A percentile compares a stretch with the other conserved stretches of the same genome.
phyloP scores from a whole-genome alignment of 2,329 filamentous ascomycete genomes.

The Claviceps africana region DNA sequence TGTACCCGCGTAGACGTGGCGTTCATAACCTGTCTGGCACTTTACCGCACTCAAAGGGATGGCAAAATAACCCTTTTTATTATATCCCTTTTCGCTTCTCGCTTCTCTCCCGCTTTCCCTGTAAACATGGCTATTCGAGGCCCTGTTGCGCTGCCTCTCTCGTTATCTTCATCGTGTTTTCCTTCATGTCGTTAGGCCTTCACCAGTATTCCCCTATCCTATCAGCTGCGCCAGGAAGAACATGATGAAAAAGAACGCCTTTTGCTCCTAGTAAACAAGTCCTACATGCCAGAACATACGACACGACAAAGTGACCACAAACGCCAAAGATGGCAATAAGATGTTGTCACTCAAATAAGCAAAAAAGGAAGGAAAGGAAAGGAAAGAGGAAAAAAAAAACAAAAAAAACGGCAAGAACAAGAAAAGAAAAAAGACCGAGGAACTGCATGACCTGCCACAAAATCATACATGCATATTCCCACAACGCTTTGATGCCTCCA shows the following conservation, averaged over 20 bases:
- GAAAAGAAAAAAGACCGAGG: neutral
- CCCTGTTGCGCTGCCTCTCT: neutral
- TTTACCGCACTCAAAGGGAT: no score
- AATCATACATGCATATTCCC: neutral
- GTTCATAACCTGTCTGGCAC: no score
- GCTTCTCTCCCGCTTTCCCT: neutral
- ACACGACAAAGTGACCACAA: neutral
- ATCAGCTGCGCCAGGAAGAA: neutral
- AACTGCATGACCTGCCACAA: neutral
- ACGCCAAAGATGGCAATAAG: neutral
- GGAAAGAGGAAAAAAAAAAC: neutral
- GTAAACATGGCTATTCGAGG: neutral
- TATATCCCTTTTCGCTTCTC: neutral
- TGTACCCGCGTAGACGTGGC: no score
- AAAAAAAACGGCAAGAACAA: neutral
- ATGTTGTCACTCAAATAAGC: neutral
- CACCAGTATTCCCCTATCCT: neutral
- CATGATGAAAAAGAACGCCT: neutral
- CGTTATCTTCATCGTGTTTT: no score
- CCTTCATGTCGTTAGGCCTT: neutral
- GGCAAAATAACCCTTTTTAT: neutral
- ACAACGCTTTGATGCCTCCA: neutral
- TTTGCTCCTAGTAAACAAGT: neutral
- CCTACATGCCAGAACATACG: neutral
- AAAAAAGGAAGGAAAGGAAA: neutral